A percentile compares a stretch with the other conserved stretches of the same genome.
Conservation (phyloP, 2,329 filamentous ascomycete genomes). For the Tothia fuscella region DNA sequence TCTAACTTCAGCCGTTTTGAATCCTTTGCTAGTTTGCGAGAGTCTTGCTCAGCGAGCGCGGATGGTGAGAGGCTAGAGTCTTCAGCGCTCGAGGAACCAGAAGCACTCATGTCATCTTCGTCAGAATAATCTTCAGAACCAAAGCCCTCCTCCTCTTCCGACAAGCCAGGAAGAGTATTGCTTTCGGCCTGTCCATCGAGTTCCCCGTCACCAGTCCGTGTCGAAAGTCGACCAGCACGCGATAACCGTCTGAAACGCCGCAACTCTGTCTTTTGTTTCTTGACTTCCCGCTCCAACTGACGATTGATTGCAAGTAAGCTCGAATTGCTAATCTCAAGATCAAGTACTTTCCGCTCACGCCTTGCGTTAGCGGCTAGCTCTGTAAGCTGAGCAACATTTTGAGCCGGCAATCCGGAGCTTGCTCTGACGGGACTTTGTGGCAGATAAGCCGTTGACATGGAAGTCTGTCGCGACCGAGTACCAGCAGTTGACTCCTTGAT, state of each 20-base stretch:
- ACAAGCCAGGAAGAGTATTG: constrained; percentile 26
- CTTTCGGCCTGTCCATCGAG: constrained; percentile 25
- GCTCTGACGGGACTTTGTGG: constrained; percentile 45
- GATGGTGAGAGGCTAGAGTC: constrained; percentile 20
- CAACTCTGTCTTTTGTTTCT: constrained; percentile 81
- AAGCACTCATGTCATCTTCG: constrained; percentile 33
- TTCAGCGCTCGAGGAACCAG: constrained; percentile 25
- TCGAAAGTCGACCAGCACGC: constrained; percentile 45
- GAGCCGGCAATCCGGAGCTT: constrained; percentile 31
- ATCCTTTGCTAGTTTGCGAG: constrained; percentile 55
- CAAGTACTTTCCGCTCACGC: constrained; percentile 85
- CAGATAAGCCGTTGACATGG: constrained; percentile 16
- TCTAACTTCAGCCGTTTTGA: constrained; percentile 77
- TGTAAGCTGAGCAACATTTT: constrained; percentile 46
- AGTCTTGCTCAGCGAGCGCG: constrained; percentile 30
- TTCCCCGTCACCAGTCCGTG: constrained; percentile 15
- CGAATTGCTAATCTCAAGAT: constrained; percentile 92
- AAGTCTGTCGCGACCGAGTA: not conserved
- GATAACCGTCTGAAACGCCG: constrained; percentile 78
- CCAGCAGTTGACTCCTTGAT: not conserved
- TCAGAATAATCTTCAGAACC: constrained; percentile 29
- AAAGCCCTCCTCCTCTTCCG: constrained; percentile 22
- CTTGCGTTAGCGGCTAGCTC: constrained; percentile 81
- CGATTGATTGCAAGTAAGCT: constrained; percentile 91
- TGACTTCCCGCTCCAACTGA: constrained; percentile 78